These are phyloP conservation scores for Strobilomyces echinocephalus DNA, from an alignment of 768 basidiomycete genomes.

Conservation along the genomic window DNA sequence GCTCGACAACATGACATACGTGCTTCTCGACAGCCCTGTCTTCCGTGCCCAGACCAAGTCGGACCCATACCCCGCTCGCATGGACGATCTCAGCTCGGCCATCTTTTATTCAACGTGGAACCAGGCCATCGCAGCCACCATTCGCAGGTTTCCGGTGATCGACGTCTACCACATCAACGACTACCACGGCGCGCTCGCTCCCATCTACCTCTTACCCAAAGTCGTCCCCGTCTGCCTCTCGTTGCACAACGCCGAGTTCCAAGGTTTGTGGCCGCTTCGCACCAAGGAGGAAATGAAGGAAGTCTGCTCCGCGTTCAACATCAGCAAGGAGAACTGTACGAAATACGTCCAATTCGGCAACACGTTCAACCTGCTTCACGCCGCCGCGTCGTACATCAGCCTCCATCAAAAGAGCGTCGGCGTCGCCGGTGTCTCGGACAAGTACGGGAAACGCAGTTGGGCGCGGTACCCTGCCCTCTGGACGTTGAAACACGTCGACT, in stretches of 20 bases:
- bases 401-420: slow-evolving; percentile 90
- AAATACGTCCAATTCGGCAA: slow-evolving; percentile 98
- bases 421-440: slow-evolving; percentile 96
- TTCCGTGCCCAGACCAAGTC: slow-evolving; percentile 96
- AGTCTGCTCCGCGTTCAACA: slow-evolving; percentile 96
- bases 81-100: slow-evolving; percentile 94
- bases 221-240: slow-evolving; percentile 87
- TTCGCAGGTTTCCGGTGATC: slow-evolving; percentile 78
- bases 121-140: slow-evolving; percentile 89
- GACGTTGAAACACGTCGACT: slow-evolving; percentile 94
- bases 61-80: slow-evolving; percentile 93
- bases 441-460: slow-evolving; percentile 96
- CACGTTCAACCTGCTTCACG: slow-evolving; percentile 93
- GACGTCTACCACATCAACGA: slow-evolving; percentile 96
- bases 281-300: slow-evolving; percentile 99
- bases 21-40: slow-evolving; percentile 90
- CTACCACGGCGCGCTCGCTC: slow-evolving; percentile 89
- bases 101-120: slow-evolving; percentile 99
- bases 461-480: slow-evolving; percentile 94
- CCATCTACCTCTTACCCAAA: slow-evolving; percentile 88
- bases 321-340: slow-evolving; percentile 92
- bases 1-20: slow-evolving; percentile 92
- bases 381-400: slow-evolving; percentile 88
- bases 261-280: slow-evolving; percentile 92
- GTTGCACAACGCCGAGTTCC: slow-evolving; percentile 96